Conservation (phyloP, 768 basidiomycete species). For the Dioszegia aurantiaca region DNA sequence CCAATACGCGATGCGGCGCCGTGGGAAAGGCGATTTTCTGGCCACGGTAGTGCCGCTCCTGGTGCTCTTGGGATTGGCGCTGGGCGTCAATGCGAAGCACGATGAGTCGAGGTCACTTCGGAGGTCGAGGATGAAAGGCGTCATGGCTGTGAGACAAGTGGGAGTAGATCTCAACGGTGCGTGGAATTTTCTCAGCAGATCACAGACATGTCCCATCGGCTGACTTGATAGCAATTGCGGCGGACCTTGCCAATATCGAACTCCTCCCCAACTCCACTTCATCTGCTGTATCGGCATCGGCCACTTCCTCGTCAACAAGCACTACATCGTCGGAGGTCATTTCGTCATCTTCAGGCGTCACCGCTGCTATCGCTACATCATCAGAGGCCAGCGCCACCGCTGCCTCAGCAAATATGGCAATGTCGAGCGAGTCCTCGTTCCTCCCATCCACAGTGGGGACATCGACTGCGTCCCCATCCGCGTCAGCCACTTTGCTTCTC, state of each 20-base stretch:
- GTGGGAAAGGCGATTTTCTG: neutral
- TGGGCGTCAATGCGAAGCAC: neutral
- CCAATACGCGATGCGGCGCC: conserved; percentile 6
- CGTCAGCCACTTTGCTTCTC: neutral
- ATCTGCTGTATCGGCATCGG: neutral
- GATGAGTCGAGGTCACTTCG: conserved; percentile 1
- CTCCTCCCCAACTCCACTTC: conserved; percentile 4
- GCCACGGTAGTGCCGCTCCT: neutral
- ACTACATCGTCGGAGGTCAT: too few relatives aligned
- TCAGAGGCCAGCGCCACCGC: too few relatives aligned
- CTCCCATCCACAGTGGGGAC: neutral
- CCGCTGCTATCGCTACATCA: too few relatives aligned
- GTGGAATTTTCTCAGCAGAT: neutral
- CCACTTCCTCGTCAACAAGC: too few relatives aligned
- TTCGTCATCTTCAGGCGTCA: too few relatives aligned
- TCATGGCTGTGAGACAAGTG: conserved; percentile 8
- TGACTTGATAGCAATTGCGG: conserved; percentile 2
- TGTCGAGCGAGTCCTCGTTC: neutral
- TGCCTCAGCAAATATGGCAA: neutral
- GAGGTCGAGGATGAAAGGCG: conserved; percentile 2
- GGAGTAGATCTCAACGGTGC: conserved; percentile 8
- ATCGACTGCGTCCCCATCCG: neutral
- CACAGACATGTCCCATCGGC: neutral
- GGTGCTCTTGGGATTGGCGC: conserved; percentile 5
- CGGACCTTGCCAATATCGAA: conserved; percentile 1